phyloP scores from a whole-genome alignment of 495 filamentous ascomycete genomes.

The Lasiosphaeria miniovina region DNA sequence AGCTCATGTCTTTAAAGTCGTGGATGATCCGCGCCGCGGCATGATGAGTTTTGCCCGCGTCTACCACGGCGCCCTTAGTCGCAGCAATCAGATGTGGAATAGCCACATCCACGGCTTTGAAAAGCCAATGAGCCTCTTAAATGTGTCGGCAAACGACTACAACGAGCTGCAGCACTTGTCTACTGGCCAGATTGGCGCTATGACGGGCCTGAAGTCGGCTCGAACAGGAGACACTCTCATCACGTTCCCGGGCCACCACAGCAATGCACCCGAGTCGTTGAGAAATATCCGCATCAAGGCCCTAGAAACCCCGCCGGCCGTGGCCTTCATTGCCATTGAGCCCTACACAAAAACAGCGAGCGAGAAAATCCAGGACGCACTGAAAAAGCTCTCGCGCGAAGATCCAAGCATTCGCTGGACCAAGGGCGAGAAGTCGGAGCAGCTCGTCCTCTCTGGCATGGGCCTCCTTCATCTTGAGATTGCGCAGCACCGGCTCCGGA shows the following conservation, averaged over 20 bases:
- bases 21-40: slow-evolving; percentile 80
- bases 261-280: slow-evolving; percentile 56
- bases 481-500: slow-evolving; percentile 79
- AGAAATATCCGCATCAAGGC: slow-evolving; percentile 79
- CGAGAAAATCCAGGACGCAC: slow-evolving; percentile 70
- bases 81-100: slow-evolving; percentile 77
- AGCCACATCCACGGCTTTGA: slow-evolving; percentile 82
- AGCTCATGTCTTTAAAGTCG: slow-evolving; percentile 94
- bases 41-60: slow-evolving; percentile 90
- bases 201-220: slow-evolving; percentile 83
- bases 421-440: slow-evolving; percentile 84
- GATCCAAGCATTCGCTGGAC: slow-evolving; percentile 89
- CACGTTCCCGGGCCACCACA: slow-evolving; percentile 55
- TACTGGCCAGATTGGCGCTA: slow-evolving; percentile 93
- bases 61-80: slow-evolving; percentile 77
- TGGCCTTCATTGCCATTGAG: slow-evolving; percentile 93
- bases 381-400: slow-evolving; percentile 78
- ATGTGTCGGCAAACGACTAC: slow-evolving; percentile 88
- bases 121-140: slow-evolving; percentile 73
- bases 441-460: slow-evolving; percentile 93
- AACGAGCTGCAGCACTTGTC: slow-evolving; percentile 76
- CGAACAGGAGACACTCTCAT: slow-evolving; percentile 92
- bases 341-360: slow-evolving; percentile 74
- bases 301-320: slow-evolving; percentile 85
- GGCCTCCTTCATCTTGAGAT: slow-evolving; percentile 98